Conservation (phyloP, 2,329 filamentous ascomycete species). For the Rhinocladiella mackenziei region DNA sequence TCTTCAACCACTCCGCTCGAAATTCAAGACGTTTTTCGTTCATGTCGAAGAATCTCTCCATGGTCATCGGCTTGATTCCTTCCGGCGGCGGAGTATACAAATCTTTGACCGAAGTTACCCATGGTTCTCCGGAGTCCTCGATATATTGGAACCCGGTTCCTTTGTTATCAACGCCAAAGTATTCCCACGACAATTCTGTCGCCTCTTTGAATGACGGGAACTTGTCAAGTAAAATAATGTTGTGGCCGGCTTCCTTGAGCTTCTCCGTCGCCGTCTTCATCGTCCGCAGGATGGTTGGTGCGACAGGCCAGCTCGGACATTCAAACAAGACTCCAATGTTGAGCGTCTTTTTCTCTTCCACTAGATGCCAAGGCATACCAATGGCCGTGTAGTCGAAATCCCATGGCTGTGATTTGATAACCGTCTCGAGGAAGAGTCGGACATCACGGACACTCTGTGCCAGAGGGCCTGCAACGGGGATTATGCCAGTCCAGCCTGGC, state of each 20-base stretch:
- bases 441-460: conserved; percentile 32
- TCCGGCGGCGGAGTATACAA: conserved; percentile 21
- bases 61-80: conserved; percentile 11
- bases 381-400: conserved; percentile 47
- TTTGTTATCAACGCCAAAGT: conserved; percentile 19
- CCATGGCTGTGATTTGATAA: conserved; percentile 40
- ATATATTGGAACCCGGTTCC: conserved; percentile 33
- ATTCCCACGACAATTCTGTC: conserved; percentile 11
- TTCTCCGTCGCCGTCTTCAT: conserved; percentile 33
- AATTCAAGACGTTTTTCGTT: conserved; percentile 14
- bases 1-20: conserved; percentile 15
- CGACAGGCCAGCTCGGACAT: conserved; percentile 27
- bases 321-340: conserved; percentile 40
- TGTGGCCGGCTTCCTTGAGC: conserved; percentile 38
- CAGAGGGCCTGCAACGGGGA: conserved; percentile 44
- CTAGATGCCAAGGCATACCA: conserved; percentile 48
- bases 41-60: conserved; percentile 18
- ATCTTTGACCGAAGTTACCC: conserved; percentile 20
- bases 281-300: neutral
- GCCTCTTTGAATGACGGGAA: conserved; percentile 15
- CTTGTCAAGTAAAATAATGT: neutral
- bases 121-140: conserved; percentile 23
- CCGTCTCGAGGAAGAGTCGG: conserved; percentile 32
- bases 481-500: conserved; percentile 49
- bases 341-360: conserved; percentile 25